Base-by-base conservation (phyloP, 2,329 filamentous ascomycete species). In the Colletotrichum sp. region DNA sequence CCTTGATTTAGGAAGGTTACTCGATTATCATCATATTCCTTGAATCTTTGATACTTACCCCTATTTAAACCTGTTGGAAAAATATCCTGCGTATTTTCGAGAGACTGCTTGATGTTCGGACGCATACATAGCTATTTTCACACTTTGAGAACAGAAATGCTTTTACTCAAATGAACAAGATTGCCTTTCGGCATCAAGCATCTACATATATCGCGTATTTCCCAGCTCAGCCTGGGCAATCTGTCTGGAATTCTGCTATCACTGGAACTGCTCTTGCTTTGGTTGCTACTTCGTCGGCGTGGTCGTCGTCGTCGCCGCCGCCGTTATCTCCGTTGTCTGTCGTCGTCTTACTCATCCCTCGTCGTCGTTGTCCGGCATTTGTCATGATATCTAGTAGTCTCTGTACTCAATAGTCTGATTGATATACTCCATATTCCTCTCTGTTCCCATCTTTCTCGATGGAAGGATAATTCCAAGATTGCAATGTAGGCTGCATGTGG, bases 1-100 rank as follows among this genome's bases (percentile, higher is more conserved):
- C 2, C 36, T 39, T 18, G 5, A 60, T 0, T 3, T 16, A 32
- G 7, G 26, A 60, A 44, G 36, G 0, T 0, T 1, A 44, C 36
- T 9, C 8, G 0, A 39, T 39, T 18, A 18, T 18, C 7, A 39
- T 16, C 7, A 16, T 4, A 3, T 36, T 8, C 34, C 34, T 36
- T 8, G 15, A 16, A 8, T 16, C 2, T 16, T 36, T 36, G 34
- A 36, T 36, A 34, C 34, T 34, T 4, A 15, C 13, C 34, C 1
- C 34, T 34, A 4, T 34, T 15, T 7, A 7, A 4, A 34, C 13
- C 13, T 34, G 34, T 34, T 34, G 13, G 7, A 36, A 7, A 16
- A 2, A 16, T 36, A 16, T 36, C 15, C 34, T 36, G 34, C 34
- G 7, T 36, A 16, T 16, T 36, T 16, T 16, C 34, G 15, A 36